Evolutionary conservation across 176 grass and related monocot genomes (phyloP).

Genomic region (Chrysopogon serrulatus): DNA sequence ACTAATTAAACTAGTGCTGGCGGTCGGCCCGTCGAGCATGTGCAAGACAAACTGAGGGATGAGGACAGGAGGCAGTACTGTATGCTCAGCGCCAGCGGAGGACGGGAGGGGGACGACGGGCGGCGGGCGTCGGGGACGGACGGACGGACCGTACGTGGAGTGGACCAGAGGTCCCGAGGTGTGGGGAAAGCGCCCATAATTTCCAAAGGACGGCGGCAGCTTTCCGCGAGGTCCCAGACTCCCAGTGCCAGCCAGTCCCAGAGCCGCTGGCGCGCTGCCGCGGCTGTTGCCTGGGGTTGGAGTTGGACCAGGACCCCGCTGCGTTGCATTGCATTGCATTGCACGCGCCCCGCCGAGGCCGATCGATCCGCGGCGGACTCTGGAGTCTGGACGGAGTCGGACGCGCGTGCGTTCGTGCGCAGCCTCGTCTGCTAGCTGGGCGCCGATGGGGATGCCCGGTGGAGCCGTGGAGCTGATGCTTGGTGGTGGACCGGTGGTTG

Average conservation of each 20-base stretch:
- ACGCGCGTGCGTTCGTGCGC: too few species aligned
- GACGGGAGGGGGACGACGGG: too few species aligned
- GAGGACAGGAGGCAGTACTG: too few species aligned
- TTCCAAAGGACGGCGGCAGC: constrained; percentile 13
- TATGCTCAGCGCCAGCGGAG: too few species aligned
- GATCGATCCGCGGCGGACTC: not conserved
- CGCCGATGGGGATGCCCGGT: too few species aligned
- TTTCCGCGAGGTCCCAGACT: not conserved
- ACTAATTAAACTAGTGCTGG: not conserved
- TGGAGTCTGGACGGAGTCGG: too few species aligned
- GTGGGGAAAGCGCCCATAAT: not conserved
- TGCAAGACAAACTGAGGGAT: not conserved
- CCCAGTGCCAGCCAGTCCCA: not conserved
- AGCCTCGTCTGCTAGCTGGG: too few species aligned
- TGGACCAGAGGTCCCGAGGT: not conserved
- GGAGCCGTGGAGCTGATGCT: too few species aligned
- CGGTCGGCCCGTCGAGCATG: not conserved
- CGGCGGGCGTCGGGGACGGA: too few species aligned
- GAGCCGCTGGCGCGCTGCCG: not conserved
- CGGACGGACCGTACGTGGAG: not conserved
- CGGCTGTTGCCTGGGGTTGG: not conserved
- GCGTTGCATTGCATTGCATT: too few species aligned
- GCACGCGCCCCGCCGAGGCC: not conserved
- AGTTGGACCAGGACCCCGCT: too few species aligned
- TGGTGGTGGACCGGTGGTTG: too few species aligned